These are phyloP conservation scores for Cyclotella choctawhatcheeana DNA, from an alignment of 108 stramenopile species.

Conservation along the genomic window DNA sequence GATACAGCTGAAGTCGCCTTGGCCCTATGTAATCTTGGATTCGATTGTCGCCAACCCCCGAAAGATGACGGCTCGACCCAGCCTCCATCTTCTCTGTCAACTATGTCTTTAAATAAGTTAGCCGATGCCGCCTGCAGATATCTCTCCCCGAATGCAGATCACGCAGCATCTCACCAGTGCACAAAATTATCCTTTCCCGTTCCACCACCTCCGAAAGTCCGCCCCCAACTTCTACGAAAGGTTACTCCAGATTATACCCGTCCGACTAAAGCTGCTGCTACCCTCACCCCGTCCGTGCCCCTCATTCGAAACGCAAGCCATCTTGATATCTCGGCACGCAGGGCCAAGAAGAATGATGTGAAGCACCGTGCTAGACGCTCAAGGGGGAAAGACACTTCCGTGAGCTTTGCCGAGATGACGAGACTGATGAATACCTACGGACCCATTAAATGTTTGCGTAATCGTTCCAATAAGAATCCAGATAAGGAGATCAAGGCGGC, in stretches of 20 bases:
- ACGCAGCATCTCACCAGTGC: too few relatives aligned
- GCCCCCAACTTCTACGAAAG: neutral
- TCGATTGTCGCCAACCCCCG: neutral
- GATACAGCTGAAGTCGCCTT: neutral
- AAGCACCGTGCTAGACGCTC: neutral
- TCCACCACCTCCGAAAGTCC: neutral
- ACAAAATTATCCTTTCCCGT: too few relatives aligned
- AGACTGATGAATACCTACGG: slow-evolving; percentile 47
- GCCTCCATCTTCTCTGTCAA: neutral
- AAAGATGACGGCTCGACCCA: neutral
- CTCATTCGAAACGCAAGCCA: neutral
- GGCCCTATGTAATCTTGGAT: slow-evolving; percentile 6
- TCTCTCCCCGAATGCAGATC: too few relatives aligned
- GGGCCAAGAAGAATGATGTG: neutral
- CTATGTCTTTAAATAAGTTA: neutral
- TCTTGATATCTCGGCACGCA: slow-evolving; percentile 1
- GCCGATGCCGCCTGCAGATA: slow-evolving; percentile 8
- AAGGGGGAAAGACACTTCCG: slow-evolving; percentile 11
- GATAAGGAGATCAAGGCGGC: slow-evolving; percentile 35
- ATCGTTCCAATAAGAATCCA: slow-evolving; percentile 23
- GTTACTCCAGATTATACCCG: too few relatives aligned
- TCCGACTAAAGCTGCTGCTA: neutral
- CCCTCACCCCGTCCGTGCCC: neutral
- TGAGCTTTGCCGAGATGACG: slow-evolving; percentile 46
- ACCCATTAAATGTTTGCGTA: slow-evolving; percentile 42